A percentile compares a stretch with the other conserved stretches of the same genome.
These are phyloP conservation scores for Cordyceps tenuipes DNA, from an alignment of 2,329 filamentous ascomycete genomes.

Conservation along the genomic window DNA sequence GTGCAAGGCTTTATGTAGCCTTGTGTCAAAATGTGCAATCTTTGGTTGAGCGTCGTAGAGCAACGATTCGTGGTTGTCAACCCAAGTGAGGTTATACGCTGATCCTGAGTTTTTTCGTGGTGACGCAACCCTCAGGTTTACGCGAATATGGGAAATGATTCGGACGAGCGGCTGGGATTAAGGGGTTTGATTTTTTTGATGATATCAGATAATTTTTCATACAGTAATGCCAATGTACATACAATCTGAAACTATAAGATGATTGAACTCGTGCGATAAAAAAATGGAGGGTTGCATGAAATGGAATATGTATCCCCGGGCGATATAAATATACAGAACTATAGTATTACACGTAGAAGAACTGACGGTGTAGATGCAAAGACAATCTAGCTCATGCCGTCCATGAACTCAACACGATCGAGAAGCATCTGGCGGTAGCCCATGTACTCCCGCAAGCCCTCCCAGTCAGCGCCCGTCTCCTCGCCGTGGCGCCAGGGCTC, in stretches of 20 bases:
- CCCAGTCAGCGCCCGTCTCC: constrained; percentile 87
- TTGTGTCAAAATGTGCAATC: too few species aligned
- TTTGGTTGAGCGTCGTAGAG: too few species aligned
- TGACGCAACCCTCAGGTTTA: background rate
- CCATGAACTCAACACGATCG: constrained; percentile 83
- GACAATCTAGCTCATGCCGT: constrained; percentile 58
- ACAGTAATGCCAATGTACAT: background rate
- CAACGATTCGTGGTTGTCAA: too few species aligned
- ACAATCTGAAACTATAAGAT: too few species aligned
- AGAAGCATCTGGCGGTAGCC: constrained; percentile 80
- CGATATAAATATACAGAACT: constrained; percentile 4
- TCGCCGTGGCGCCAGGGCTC: constrained; percentile 73
- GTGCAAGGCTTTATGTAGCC: too few species aligned
- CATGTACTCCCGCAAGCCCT: constrained; percentile 73
- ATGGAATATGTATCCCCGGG: background rate
- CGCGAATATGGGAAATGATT: background rate
- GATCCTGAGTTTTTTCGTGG: too few species aligned
- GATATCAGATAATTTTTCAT: background rate
- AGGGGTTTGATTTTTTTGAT: background rate
- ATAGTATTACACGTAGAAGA: constrained; percentile 10
- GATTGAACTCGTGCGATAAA: too few species aligned
- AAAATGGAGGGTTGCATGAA: background rate
- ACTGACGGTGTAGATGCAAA: background rate
- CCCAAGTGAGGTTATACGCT: too few species aligned
- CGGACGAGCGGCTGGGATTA: background rate